Percentiles rank a stretch among this genome's conserved stretches.
These are phyloP conservation scores for Candida maesae DNA, from an alignment of 805 yeast species.

Conservation along the genomic window DNA sequence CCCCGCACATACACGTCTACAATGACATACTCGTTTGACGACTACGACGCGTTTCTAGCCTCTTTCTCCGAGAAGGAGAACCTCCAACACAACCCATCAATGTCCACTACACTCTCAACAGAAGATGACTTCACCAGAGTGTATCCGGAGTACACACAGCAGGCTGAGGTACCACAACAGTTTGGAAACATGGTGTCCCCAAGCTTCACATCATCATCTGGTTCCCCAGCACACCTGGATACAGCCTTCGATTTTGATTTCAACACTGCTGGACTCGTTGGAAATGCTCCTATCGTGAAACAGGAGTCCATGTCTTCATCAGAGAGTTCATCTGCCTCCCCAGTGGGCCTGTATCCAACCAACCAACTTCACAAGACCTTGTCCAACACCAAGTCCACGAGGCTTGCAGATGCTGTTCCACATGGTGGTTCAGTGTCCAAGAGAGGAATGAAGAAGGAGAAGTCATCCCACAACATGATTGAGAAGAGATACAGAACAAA, in stretches of 20 bases:
- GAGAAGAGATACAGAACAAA: constrained; percentile 71
- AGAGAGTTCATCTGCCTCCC: constrained; percentile 18
- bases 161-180: constrained; percentile 4
- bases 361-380: not conserved
- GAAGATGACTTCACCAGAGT: constrained; percentile 9
- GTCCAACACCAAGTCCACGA: constrained; percentile 6
- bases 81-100: constrained; percentile 14
- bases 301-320: constrained; percentile 15
- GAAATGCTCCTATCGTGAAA: constrained; percentile 7
- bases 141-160: not conserved
- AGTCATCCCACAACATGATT: constrained; percentile 64
- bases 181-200: constrained; percentile 9
- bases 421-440: constrained; percentile 23
- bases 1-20: no score
- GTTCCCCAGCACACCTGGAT: constrained; percentile 15
- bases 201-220: constrained; percentile 15
- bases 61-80: constrained; percentile 19
- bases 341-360: constrained; percentile 1
- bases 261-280: not conserved
- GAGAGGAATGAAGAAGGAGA: constrained; percentile 38
- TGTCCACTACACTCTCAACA: constrained; percentile 14
- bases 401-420: constrained; percentile 25
- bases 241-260: constrained; percentile 8
- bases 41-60: constrained; percentile 30
- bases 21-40: constrained; percentile 30